phyloP scores from a whole-genome alignment of 768 basidiomycete genomes.

The Lactarius sp. region DNA sequence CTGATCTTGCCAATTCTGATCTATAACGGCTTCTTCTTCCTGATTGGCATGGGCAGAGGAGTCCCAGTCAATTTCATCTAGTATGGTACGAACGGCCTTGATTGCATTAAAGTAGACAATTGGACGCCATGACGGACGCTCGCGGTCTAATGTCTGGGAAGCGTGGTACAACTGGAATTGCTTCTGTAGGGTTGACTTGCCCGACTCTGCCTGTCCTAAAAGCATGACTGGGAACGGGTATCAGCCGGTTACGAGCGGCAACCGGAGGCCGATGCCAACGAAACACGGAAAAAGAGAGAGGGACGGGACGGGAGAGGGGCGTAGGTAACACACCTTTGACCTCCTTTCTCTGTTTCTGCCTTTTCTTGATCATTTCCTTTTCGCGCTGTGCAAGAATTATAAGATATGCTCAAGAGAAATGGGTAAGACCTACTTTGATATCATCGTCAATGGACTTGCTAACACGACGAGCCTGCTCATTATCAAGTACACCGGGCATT shows the following conservation, averaged over 20 bases:
- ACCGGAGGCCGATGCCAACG: not conserved
- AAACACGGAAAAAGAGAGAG: not conserved
- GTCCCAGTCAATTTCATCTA: conserved; percentile 29
- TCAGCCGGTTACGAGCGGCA: not conserved
- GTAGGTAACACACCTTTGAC: conserved; percentile 45
- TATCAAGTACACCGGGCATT: conserved; percentile 30
- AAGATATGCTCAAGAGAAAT: conserved; percentile 2
- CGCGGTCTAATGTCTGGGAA: conserved; percentile 37
- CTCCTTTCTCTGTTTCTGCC: conserved; percentile 42
- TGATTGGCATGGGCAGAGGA: conserved; percentile 18
- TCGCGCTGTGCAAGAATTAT: conserved; percentile 28
- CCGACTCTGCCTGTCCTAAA: conserved; percentile 72
- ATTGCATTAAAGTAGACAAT: conserved; percentile 50
- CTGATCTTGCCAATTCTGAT: conserved; percentile 38
- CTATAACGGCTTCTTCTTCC: conserved; percentile 22
- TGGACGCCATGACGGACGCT: conserved; percentile 41
- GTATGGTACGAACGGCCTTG: conserved; percentile 27
- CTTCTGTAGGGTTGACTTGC: conserved; percentile 81
- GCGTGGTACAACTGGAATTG: conserved; percentile 82
- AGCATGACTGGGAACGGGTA: conserved; percentile 50
- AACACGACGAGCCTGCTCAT: conserved; percentile 42
- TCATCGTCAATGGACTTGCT: conserved; percentile 56
- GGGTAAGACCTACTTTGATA: conserved; percentile 38
- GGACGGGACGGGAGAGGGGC: not conserved
- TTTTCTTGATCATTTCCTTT: conserved; percentile 47